Base-by-base conservation (phyloP, 129 eudicot genomes). In the Escallonia rubra region DNA sequence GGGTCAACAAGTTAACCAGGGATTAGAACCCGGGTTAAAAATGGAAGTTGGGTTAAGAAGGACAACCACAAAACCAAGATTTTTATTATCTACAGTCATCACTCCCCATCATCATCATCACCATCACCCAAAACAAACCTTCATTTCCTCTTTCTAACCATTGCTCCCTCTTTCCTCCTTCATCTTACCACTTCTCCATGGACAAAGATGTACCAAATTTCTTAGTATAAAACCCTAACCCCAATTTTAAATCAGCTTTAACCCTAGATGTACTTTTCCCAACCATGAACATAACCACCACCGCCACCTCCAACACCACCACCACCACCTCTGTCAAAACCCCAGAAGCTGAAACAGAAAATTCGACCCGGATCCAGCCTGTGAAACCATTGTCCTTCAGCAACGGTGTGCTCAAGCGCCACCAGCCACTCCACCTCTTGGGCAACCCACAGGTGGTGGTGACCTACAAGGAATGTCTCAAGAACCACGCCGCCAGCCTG, bases 401-500 rank as follows among this genome's bases (percentile, higher is more conserved):
- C 74, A 83, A 83, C 79, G 88, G 85, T 53, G 78, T 78, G 12
- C 79, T 74, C 69, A 80, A 76, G 57, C 85, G 79, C 70, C 81
- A 81, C 74, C 78, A 65, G 59, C 69, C 66, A 14, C 55, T 43
- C 66, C 78, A 67, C 39, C 88, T 81, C 60, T 83, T 82, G 53
- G 85, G 86, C 72, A 73, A 51, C 16, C 81, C 76, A 8, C 83
- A 85, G 5, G 76, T 75, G 2, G 80, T 81, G 1, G 81, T 89
- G 3, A 64, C 62, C 3, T 93, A 93, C 83, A 79, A 65, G 38
- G 99, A 93, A 57, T 93, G 99, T 64, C 81, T 93, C 40, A 89
- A 87, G 57, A 93, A 93, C 85, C 99, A 93, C 76, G 99, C 96
- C 16, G 99, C 99, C 38, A 59, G 72, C 59, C 63, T 93, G 44